Evolutionary conservation across 169 alveolate genomes (phyloP), one percentile per base, ranked within the genome.

Genomic region (Toxoplasma gondii): DNA sequence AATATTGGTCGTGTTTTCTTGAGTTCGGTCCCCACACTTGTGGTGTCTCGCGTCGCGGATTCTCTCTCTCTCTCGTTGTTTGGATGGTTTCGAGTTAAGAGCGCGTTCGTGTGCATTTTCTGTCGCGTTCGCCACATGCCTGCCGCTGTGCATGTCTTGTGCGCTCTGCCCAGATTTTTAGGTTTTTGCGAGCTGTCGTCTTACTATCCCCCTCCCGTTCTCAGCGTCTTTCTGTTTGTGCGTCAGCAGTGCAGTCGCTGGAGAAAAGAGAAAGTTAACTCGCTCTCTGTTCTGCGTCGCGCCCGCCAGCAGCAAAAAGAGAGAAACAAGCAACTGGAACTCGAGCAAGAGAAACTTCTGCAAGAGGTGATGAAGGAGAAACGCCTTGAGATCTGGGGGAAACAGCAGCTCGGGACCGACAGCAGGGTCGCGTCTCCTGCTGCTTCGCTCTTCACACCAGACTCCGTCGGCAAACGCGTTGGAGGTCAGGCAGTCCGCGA

Each of bases 101-200:
- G n/a, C n/a, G n/a, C n/a, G n/a, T n/a, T n/a, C n/a, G n/a, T n/a
- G n/a, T n/a, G n/a, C n/a, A n/a, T 12, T n/a, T n/a, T 74, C 22
- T n/a, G 2, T 74, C 49, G 39, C 22, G 84, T 31, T 16, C 10
- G 81, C 19, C 36, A 7, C n/a, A 0, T 36, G 38, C 44, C n/a
- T n/a, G n/a, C n/a, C n/a, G n/a, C n/a, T n/a, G n/a, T n/a, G n/a
- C n/a, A n/a, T n/a, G n/a, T n/a, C n/a, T n/a, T n/a, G n/a, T 22
- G n/a, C n/a, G 1, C 74, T 64, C n/a, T 16, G 74, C 29, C 39
- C 84, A 74, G 84, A n/a, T 74, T 74, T 74, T 12, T 74, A n/a
- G 84, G 84, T 22, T n/a, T 74, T n/a, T 74, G 84, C 84, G 84
- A 74, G 84, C 44, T 74, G 43, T 31, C 84, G 43, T 17, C 19